Evolutionary conservation across 2,329 filamentous ascomycete species (phyloP).

Genomic region (Penicillium rolfsii): DNA sequence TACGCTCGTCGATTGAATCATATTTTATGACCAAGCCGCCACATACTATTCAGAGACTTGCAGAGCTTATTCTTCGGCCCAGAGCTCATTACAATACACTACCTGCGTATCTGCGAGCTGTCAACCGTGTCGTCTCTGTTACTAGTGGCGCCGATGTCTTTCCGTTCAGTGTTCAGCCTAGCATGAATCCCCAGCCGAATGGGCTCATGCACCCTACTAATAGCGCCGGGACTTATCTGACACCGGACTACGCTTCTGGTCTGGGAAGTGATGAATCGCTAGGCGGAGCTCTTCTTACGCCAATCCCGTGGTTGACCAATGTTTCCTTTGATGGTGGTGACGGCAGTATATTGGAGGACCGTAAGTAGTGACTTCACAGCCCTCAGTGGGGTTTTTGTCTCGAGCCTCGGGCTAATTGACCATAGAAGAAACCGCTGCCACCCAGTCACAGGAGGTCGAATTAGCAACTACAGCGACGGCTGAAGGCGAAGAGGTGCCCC

Average conservation of each 20-base stretch:
- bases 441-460: slow-evolving; percentile 14
- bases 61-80: slow-evolving; percentile 80
- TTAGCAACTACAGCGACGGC: slow-evolving; percentile 7
- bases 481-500: slow-evolving; percentile 11
- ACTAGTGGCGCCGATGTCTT: slow-evolving; percentile 80
- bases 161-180: slow-evolving; percentile 62
- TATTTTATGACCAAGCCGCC: slow-evolving; percentile 77
- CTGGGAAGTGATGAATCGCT: slow-evolving; percentile 85
- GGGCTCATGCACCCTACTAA: slow-evolving; percentile 51
- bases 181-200: slow-evolving; percentile 51
- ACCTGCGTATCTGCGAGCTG: slow-evolving; percentile 82
- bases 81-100: slow-evolving; percentile 78
- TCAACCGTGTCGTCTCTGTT: slow-evolving; percentile 88
- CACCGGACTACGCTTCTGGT: slow-evolving; percentile 37
- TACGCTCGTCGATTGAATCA: slow-evolving; percentile 61
- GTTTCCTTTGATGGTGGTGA: slow-evolving; percentile 34
- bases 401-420: slow-evolving; percentile 7
- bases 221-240: slow-evolving; percentile 40
- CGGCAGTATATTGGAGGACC: slow-evolving; percentile 22
- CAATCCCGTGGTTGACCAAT: slow-evolving; percentile 81
- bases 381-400: neutral
- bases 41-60: slow-evolving; percentile 88
- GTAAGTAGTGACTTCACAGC: slow-evolving; percentile 17
- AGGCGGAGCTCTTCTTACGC: slow-evolving; percentile 87
- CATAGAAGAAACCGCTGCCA: slow-evolving; percentile 11